Conservation (phyloP, 306 rosid species). For the Pterocarpus macrocarpus region DNA sequence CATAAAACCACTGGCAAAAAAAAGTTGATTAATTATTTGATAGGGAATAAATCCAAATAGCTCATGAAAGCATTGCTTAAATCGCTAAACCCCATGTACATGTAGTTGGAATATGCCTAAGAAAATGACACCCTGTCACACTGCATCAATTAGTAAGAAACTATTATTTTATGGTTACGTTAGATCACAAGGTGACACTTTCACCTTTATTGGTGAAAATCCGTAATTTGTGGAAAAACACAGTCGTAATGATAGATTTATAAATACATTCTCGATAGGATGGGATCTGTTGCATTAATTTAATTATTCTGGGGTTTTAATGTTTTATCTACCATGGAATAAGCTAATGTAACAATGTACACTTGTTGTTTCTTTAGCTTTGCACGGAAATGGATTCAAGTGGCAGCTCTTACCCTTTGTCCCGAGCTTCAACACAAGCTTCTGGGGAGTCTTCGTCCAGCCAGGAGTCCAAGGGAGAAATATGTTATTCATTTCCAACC, state of each 20-base stretch:
- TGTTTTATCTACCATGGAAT: not conserved
- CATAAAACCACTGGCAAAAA: slow-evolving; percentile 10
- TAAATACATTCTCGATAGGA: not conserved
- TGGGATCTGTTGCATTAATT: not conserved
- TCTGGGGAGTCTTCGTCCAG: slow-evolving; percentile 66
- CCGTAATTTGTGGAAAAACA: slow-evolving; percentile 1
- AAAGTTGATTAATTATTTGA: not conserved
- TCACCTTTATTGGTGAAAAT: slow-evolving; percentile 5
- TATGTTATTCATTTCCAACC: slow-evolving; percentile 65
- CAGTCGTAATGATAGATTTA: not conserved
- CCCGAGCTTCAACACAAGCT: slow-evolving; percentile 61
- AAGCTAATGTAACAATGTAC: not conserved
- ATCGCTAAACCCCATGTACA: not conserved
- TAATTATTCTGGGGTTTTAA: slow-evolving; percentile 5
- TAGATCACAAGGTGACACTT: not conserved
- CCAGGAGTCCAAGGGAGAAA: slow-evolving; percentile 56
- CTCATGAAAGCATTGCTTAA: slow-evolving; percentile 22
- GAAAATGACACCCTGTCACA: slow-evolving; percentile 32
- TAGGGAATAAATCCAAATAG: slow-evolving; percentile 27
- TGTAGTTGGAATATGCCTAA: slow-evolving; percentile 24
- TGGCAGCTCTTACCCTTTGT: slow-evolving; percentile 52
- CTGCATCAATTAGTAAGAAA: slow-evolving; percentile 29
- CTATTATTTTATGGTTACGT: slow-evolving; percentile 19
- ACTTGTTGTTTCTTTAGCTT: slow-evolving; percentile 55
- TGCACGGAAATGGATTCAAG: slow-evolving; percentile 71